Percentiles rank a stretch among this genome's conserved stretches.
Evolutionary conservation across 306 rosid species (phyloP).

Genomic region (Pyrus pyrifolia): DNA sequence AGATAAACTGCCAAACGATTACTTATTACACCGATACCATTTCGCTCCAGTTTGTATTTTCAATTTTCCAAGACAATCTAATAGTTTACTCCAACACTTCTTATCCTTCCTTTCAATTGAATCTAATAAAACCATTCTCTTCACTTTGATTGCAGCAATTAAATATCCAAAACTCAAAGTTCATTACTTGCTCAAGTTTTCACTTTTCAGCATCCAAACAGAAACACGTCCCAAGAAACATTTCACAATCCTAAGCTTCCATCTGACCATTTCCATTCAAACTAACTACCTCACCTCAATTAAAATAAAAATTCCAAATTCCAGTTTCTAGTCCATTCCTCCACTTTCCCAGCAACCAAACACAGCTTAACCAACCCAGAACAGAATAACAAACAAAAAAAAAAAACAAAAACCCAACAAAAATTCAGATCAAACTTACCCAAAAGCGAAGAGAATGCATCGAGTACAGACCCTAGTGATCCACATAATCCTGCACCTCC

Average conservation of each 20-base stretch:
- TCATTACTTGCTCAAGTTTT: not conserved
- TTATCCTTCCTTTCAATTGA: not conserved
- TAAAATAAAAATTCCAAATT: not conserved
- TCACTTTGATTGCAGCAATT: not conserved
- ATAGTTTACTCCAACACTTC: not conserved
- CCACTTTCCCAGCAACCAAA: not conserved
- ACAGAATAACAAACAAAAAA: not conserved
- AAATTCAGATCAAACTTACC: conserved; percentile 29
- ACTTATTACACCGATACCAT: not conserved
- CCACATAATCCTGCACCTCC: conserved; percentile 85
- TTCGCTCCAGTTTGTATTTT: not conserved
- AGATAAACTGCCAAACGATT: not conserved
- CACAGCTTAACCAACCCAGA: not conserved
- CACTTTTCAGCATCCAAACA: not conserved
- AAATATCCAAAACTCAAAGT: not conserved
- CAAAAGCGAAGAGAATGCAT: conserved; percentile 79
- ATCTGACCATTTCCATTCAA: not conserved
- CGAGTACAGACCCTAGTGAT: conserved; percentile 68
- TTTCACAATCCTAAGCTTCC: not conserved
- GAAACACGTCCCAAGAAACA: not conserved
- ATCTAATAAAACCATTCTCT: not conserved
- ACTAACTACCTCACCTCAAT: not conserved
- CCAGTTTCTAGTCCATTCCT: not conserved
- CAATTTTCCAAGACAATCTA: not conserved
- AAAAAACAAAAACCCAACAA: not conserved